These are phyloP conservation scores for Penicillium sp. DNA, from an alignment of 2,329 filamentous ascomycete genomes.

Conservation along the genomic window DNA sequence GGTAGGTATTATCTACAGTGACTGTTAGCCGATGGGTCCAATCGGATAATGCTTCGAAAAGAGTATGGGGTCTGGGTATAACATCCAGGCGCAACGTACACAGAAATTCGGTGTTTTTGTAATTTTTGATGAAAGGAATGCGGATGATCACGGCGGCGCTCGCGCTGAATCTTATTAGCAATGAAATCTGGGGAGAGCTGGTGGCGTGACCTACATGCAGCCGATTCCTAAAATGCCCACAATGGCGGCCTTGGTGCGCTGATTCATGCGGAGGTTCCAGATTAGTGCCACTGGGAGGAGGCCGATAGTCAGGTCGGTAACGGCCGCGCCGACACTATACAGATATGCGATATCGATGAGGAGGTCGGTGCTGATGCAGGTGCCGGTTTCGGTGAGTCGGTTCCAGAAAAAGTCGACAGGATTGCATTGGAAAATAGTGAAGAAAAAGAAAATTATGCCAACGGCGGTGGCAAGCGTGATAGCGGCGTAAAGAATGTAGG, in stretches of 20 bases:
- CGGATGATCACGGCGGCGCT: constrained; percentile 28
- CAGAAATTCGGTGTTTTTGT: constrained; percentile 23
- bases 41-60: neutral
- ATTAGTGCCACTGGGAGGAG: constrained; percentile 56
- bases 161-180: constrained; percentile 20
- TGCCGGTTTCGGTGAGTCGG: constrained; percentile 27
- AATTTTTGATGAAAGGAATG: constrained; percentile 21
- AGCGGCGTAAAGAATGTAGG: constrained; percentile 47
- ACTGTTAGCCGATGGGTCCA: neutral
- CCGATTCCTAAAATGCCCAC: constrained; percentile 56
- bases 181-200: neutral
- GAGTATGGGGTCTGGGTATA: constrained; percentile 9
- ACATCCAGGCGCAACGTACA: constrained; percentile 14
- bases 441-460: constrained; percentile 49
- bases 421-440: constrained; percentile 53
- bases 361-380: constrained; percentile 44
- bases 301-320: constrained; percentile 53
- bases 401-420: constrained; percentile 54
- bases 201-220: constrained; percentile 43
- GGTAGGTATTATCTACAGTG: constrained; percentile 41
- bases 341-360: constrained; percentile 55
- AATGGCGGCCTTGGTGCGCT: constrained; percentile 52
- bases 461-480: constrained; percentile 45
- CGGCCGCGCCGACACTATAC: constrained; percentile 47
- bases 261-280: constrained; percentile 56